These are phyloP conservation scores for Botrytis tulipae DNA, from an alignment of 2,329 filamentous ascomycete genomes.

Conservation along the genomic window DNA sequence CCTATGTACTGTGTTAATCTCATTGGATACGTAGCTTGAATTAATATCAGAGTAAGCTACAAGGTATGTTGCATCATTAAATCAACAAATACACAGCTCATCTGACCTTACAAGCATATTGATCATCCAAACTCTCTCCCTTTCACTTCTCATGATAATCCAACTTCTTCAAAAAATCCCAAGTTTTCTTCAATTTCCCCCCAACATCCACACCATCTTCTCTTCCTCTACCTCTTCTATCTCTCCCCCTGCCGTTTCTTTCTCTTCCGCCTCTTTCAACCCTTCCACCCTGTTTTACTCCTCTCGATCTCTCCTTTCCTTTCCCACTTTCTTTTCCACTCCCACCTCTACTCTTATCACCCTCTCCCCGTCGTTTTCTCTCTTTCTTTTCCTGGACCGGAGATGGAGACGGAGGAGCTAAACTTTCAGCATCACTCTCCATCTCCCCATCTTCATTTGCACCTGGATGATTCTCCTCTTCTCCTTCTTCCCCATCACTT, in stretches of 20 bases:
- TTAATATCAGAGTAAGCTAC: too few species aligned
- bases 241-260: neutral
- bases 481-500: neutral
- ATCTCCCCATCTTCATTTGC: neutral
- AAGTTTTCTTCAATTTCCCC: constrained; percentile 6
- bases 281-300: neutral
- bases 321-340: neutral
- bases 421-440: neutral
- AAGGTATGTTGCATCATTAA: neutral
- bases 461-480: neutral
- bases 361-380: neutral
- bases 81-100: neutral
- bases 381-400: neutral
- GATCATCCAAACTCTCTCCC: neutral
- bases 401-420: neutral
- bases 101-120: neutral
- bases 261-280: neutral
- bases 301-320: neutral
- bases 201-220: neutral
- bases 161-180: constrained; percentile 18
- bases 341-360: neutral
- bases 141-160: constrained; percentile 12
- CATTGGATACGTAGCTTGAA: too few species aligned
- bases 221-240: neutral
- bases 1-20: neutral